Conservation (phyloP, 1,284 basidiomycete species). For the Wolfiporia cocos region DNA sequence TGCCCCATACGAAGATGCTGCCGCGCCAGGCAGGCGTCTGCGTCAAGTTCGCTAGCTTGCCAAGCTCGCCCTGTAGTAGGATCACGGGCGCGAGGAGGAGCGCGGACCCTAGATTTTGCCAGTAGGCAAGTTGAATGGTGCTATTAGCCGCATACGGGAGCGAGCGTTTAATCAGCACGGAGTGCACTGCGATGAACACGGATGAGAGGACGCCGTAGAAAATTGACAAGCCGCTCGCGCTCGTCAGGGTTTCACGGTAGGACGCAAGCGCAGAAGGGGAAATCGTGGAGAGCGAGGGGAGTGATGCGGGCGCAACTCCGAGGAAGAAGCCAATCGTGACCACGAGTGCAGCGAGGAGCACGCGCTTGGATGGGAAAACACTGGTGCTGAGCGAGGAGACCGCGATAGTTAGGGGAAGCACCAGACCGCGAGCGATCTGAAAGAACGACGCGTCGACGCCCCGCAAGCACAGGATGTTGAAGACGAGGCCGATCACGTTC, state of each 20-base stretch:
- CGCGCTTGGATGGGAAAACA: conserved; percentile 38
- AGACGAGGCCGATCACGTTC: conserved; percentile 67
- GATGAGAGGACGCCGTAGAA: conserved; percentile 67
- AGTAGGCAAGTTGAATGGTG: conserved; percentile 68
- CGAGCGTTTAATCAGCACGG: conserved; percentile 67
- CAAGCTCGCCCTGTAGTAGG: conserved; percentile 47
- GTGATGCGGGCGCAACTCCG: conserved; percentile 46
- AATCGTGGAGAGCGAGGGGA: conserved; percentile 6
- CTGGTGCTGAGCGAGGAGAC: conserved; percentile 50
- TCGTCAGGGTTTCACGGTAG: conserved; percentile 25
- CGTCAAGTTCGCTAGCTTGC: conserved; percentile 33
- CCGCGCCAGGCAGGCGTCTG: conserved; percentile 40
- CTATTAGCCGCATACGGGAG: conserved; percentile 61
- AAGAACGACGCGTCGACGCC: conserved; percentile 76
- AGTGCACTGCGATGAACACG: conserved; percentile 67
- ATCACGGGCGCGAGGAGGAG: conserved; percentile 58
- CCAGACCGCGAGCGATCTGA: conserved; percentile 77
- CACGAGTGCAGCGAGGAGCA: conserved; percentile 45
- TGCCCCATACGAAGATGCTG: conserved; percentile 55
- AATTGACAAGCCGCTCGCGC: conserved; percentile 50
- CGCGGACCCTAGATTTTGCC: conserved; percentile 67
- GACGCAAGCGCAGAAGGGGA: conserved; percentile 1
- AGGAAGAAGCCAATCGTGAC: conserved; percentile 62
- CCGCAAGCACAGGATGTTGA: conserved; percentile 72
- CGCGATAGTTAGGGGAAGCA: conserved; percentile 69